Conservation (phyloP, 164 flowering plant species). For the Aristolochia contorta region DNA sequence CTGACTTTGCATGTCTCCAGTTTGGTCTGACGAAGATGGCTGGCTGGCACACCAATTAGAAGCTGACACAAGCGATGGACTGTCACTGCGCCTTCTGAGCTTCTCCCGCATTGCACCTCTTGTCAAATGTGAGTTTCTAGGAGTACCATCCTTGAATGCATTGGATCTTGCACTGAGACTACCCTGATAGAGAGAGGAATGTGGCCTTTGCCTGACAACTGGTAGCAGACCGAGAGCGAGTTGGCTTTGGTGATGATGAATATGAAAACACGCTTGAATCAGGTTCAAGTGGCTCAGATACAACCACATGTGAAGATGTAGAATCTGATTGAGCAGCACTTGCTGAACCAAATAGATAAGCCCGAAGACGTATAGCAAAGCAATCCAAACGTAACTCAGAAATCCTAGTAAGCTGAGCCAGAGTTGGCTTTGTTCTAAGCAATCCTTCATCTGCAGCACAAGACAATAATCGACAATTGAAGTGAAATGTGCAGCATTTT, state of each 20-base stretch:
- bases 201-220: conserved; percentile 29
- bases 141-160: conserved; percentile 49
- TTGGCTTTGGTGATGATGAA: conserved; percentile 18
- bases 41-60: no score
- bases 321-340: conserved; percentile 18
- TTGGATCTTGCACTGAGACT: conserved; percentile 62
- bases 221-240: conserved; percentile 22
- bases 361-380: conserved; percentile 74
- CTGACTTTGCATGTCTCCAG: conserved; percentile 24
- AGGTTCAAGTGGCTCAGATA: conserved; percentile 18
- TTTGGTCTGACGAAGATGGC: conserved; percentile 9
- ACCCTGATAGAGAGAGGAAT: conserved; percentile 37
- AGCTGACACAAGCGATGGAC: conserved; percentile 15
- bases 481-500: no score
- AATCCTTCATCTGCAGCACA: conserved; percentile 69
- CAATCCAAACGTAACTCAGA: conserved; percentile 66
- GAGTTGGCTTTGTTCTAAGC: conserved; percentile 52
- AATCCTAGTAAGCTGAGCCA: conserved; percentile 80
- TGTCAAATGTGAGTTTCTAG: conserved; percentile 28
- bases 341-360: conserved; percentile 50
- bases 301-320: conserved; percentile 7
- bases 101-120: conserved; percentile 46
- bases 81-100: conserved; percentile 36
- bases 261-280: conserved; percentile 14
- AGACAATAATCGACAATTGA: neutral